Evolutionary conservation across 306 rosid genomes (phyloP).

Genomic region (Fragaria iinumae): DNA sequence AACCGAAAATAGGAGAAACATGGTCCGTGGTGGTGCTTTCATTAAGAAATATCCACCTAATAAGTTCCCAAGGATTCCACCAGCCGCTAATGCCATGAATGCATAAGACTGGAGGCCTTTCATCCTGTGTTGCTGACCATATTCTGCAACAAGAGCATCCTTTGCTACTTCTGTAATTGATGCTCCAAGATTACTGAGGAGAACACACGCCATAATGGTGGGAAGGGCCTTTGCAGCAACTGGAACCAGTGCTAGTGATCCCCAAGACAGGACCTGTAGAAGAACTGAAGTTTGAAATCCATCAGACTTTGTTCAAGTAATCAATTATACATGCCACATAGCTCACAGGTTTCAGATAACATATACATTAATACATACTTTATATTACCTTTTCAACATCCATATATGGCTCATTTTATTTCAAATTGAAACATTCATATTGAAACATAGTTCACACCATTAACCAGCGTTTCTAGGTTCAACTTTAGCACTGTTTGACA

Average conservation of each 20-base stretch:
- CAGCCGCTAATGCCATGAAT: conserved; percentile 80
- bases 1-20: conserved; percentile 56
- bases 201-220: conserved; percentile 51
- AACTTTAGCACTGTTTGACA: neutral
- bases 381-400: neutral
- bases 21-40: conserved; percentile 57
- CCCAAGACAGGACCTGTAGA: conserved; percentile 88
- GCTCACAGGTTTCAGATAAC: neutral
- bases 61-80: conserved; percentile 86
- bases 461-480: neutral
- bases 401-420: neutral
- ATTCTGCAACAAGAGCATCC: conserved; percentile 92
- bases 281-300: conserved; percentile 48
- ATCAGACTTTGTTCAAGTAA: conserved; percentile 7
- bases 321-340: neutral
- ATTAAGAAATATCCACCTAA: conserved; percentile 66
- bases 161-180: conserved; percentile 85
- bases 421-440: neutral
- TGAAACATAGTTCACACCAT: neutral
- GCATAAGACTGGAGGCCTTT: conserved; percentile 78
- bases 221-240: conserved; percentile 56
- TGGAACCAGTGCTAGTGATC: conserved; percentile 61
- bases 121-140: conserved; percentile 61
- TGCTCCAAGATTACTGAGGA: conserved; percentile 87
- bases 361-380: neutral